Conservation (phyloP, 768 basidiomycete genomes). For the Xerocomellus chrysenteron region DNA sequence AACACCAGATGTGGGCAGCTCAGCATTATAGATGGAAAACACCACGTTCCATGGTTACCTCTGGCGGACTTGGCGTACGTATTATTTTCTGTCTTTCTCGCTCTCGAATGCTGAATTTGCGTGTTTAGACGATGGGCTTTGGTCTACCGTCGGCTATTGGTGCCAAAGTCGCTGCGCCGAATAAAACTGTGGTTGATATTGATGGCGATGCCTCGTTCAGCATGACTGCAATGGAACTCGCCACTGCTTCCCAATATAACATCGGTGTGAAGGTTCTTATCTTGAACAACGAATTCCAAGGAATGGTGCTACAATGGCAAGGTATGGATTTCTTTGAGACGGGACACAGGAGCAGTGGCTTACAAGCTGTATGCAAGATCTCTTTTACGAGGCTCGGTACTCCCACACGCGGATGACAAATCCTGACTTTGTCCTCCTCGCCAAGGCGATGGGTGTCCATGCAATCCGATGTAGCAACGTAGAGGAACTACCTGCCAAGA, state of each 20-base stretch:
- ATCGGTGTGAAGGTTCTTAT: conserved; percentile 96
- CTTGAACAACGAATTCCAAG: conserved; percentile 97
- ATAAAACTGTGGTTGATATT: conserved; percentile 93
- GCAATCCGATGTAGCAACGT: conserved; percentile 72
- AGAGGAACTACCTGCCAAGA: conserved; percentile 86
- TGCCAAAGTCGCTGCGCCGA: conserved; percentile 92
- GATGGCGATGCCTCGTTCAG: conserved; percentile 98
- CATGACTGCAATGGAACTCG: conserved; percentile 99
- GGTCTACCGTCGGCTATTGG: conserved; percentile 94
- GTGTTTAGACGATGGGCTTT: conserved; percentile 90
- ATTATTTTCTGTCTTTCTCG: not conserved
- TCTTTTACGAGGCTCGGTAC: conserved; percentile 97
- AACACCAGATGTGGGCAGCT: conserved; percentile 99
- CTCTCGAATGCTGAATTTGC: not conserved
- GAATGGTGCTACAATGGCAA: conserved; percentile 99
- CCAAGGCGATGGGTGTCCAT: conserved; percentile 89
- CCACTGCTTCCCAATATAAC: conserved; percentile 84
- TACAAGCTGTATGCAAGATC: conserved; percentile 47
- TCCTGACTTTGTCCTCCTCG: conserved; percentile 91
- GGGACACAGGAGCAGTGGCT: not conserved
- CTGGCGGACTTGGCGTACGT: conserved; percentile 90
- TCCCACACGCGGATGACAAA: conserved; percentile 96
- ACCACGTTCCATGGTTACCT: conserved; percentile 87
- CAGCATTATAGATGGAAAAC: conserved; percentile 90
- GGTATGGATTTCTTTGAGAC: conserved; percentile 44